phyloP scores from a whole-genome alignment of 305 asterid species.

The Solanum hybrid region DNA sequence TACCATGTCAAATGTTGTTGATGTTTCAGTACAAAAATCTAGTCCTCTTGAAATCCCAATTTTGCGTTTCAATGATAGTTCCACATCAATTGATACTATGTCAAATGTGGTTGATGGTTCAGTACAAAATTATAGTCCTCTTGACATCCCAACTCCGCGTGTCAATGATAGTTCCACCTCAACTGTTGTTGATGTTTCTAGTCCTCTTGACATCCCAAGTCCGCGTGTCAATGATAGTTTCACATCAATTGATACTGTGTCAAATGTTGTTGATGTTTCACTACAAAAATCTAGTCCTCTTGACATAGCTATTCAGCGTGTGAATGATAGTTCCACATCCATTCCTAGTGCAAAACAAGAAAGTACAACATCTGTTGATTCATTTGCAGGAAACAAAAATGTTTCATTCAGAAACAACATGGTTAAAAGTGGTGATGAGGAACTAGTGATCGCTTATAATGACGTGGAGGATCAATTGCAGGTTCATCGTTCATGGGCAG shows the following conservation, averaged over 20 bases:
- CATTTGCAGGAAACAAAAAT: not conserved
- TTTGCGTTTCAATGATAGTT: not conserved
- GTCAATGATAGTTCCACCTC: not conserved
- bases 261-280: not conserved
- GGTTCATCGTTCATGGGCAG: conserved; percentile 45
- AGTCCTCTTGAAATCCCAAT: not conserved
- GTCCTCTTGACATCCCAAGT: conserved; percentile 2
- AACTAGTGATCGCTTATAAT: conserved; percentile 18
- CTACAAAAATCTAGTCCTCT: not conserved
- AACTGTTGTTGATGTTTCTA: not conserved
- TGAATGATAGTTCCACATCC: conserved; percentile 11
- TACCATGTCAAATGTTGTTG: not conserved
- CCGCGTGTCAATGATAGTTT: not conserved
- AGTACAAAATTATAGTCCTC: not conserved
- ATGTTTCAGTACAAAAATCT: not conserved
- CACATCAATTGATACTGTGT: not conserved
- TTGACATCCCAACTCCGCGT: not conserved
- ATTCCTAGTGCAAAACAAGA: not conserved
- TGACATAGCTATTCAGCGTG: not conserved
- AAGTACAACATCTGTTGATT: not conserved
- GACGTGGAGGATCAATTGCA: conserved; percentile 32
- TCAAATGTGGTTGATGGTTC: not conserved
- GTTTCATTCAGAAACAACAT: not conserved
- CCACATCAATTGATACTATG: not conserved
- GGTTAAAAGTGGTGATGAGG: conserved; percentile 9